Percentiles rank a stretch among this genome's conserved stretches.
phyloP scores from a whole-genome alignment of 805 yeast species.

The Metschnikowia orientalis region DNA sequence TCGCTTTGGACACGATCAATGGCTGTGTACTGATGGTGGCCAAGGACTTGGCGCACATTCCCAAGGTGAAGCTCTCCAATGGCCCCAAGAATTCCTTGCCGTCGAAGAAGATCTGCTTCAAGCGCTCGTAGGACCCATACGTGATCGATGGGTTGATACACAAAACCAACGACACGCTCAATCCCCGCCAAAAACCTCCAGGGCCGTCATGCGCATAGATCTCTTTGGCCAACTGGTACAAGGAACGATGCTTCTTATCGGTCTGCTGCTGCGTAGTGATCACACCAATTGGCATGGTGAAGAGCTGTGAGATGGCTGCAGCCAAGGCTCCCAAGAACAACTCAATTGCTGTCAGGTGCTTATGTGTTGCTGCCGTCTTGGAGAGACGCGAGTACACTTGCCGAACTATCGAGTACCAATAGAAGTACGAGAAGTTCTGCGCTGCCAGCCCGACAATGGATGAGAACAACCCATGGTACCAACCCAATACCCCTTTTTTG shows the following conservation, averaged over 20 bases:
- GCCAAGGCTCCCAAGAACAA: slow-evolving; percentile 73
- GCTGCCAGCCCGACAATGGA: slow-evolving; percentile 68
- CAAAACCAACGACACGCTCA: slow-evolving; percentile 72
- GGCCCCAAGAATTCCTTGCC: slow-evolving; percentile 47
- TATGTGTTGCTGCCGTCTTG: slow-evolving; percentile 32
- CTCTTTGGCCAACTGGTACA: slow-evolving; percentile 36
- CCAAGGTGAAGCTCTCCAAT: slow-evolving; percentile 62
- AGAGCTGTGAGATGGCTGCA: slow-evolving; percentile 75
- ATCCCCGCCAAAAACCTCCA: slow-evolving; percentile 76
- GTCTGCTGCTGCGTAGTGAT: slow-evolving; percentile 63
- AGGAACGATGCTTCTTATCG: slow-evolving; percentile 33
- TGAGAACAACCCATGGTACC: slow-evolving; percentile 69
- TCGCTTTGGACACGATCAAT: slow-evolving; percentile 75
- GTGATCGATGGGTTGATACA: slow-evolving; percentile 85
- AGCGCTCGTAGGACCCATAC: slow-evolving; percentile 72
- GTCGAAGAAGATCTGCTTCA: slow-evolving; percentile 49
- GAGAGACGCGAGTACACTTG: slow-evolving; percentile 44
- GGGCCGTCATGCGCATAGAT: slow-evolving; percentile 61
- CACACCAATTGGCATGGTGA: slow-evolving; percentile 78
- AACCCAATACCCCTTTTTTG: slow-evolving; percentile 59
- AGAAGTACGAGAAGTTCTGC: slow-evolving; percentile 78
- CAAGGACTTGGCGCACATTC: slow-evolving; percentile 74
- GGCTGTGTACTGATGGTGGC: slow-evolving; percentile 85
- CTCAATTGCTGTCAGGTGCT: slow-evolving; percentile 59
- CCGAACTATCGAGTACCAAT: slow-evolving; percentile 78